Conservation (phyloP, 495 filamentous ascomycete species). For the Neurospora sp. region DNA sequence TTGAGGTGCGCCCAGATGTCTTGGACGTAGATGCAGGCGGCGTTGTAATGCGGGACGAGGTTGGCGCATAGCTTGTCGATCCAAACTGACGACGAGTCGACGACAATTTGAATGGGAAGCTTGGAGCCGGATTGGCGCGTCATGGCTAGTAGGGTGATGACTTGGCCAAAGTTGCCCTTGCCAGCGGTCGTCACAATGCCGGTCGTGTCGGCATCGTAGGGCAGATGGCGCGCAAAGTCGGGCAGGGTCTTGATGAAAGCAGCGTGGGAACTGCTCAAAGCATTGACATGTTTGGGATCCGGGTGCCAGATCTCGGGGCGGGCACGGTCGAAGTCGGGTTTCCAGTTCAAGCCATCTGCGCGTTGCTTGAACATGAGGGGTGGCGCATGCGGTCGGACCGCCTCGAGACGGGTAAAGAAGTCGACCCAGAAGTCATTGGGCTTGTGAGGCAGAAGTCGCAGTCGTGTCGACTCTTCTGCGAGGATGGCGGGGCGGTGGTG, state of each 20-base stretch:
- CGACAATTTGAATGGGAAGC: conserved; percentile 49
- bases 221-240: conserved; percentile 26
- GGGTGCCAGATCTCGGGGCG: conserved; percentile 2
- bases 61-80: conserved; percentile 43
- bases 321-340: background rate
- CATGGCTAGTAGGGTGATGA: conserved; percentile 44
- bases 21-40: conserved; percentile 33
- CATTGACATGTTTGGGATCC: background rate
- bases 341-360: conserved; percentile 1
- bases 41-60: conserved; percentile 40
- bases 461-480: background rate
- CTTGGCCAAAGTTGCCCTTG: conserved; percentile 17
- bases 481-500: background rate
- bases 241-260: conserved; percentile 31
- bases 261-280: conserved; percentile 23
- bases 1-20: conserved; percentile 3
- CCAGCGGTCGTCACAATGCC: conserved; percentile 43
- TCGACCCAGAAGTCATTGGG: conserved; percentile 9
- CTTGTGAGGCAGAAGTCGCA: background rate
- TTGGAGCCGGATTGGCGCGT: conserved; percentile 45
- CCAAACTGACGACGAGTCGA: conserved; percentile 40
- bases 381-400: background rate
- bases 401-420: conserved; percentile 10
- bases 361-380: background rate
- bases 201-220: conserved; percentile 35